Evolutionary conservation across 192 early-diverging fungal genomes (phyloP).

Genomic region (Geranomyces michiganensis): DNA sequence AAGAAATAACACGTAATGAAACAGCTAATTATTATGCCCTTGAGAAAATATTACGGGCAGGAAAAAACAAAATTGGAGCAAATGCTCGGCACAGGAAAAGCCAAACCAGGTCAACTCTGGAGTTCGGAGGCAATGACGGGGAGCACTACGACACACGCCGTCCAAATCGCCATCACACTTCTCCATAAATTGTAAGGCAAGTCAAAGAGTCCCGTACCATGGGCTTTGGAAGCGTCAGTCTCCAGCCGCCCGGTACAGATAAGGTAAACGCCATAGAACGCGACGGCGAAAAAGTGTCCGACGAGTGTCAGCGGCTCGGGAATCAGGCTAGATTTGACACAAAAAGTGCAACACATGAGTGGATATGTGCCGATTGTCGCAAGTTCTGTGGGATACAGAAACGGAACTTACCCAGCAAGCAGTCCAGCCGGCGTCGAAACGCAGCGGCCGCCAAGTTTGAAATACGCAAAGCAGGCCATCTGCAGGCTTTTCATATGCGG

Average conservation of each 20-base stretch:
- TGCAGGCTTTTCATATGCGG: conserved; percentile 73
- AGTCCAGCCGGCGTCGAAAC: conserved; percentile 82
- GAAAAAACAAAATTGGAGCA: too few species aligned
- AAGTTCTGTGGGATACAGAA: too few species aligned
- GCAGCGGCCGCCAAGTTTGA: conserved; percentile 80
- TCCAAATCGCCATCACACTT: conserved; percentile 40
- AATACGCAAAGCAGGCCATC: conserved; percentile 86
- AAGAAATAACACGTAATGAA: too few species aligned
- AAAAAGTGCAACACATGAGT: background rate
- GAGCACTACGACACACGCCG: conserved; percentile 45
- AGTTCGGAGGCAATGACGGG: conserved; percentile 42
- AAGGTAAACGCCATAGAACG: conserved; percentile 51
- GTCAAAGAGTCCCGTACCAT: background rate
- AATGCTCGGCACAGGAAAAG: background rate
- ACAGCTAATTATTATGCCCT: too few species aligned
- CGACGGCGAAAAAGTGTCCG: conserved; percentile 93
- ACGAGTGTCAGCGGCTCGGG: conserved; percentile 76
- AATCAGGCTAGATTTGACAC: conserved; percentile 59
- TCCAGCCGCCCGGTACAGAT: conserved; percentile 30
- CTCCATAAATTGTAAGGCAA: conserved; percentile 34
- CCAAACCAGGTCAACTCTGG: conserved; percentile 6
- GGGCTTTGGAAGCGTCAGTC: background rate
- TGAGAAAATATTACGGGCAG: too few species aligned
- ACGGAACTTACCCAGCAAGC: conserved; percentile 59
- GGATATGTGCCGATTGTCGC: too few species aligned